Conservation (phyloP, 139 green algal species). For the Auxenochlorella protothecoides region DNA sequence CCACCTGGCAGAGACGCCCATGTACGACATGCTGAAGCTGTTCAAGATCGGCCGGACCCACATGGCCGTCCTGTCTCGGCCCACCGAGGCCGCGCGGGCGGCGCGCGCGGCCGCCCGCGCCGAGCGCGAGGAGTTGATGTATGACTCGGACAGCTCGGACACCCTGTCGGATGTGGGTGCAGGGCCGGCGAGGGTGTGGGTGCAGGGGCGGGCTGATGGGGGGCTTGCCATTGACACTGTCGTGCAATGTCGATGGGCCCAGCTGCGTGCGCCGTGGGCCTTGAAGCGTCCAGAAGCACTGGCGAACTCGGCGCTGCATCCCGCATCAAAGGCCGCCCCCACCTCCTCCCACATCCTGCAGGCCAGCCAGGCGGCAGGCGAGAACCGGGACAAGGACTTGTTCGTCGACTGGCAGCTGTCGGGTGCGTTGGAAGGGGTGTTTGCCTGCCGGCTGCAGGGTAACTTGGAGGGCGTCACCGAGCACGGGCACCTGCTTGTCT, state of each 20-base stretch:
- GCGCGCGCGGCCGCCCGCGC: too few species aligned
- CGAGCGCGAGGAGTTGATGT: too few species aligned
- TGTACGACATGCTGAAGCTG: constrained; percentile 87
- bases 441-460: too few species aligned
- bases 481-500: too few species aligned
- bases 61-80: constrained; percentile 73
- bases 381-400: not conserved
- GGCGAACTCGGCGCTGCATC: too few species aligned
- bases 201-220: not conserved
- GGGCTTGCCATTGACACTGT: too few species aligned
- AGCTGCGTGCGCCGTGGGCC: too few species aligned
- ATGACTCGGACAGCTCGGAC: not conserved
- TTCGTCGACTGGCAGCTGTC: not conserved
- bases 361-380: not conserved
- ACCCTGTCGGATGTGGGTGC: not conserved
- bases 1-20: constrained; percentile 27
- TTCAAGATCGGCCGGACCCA: constrained; percentile 81
- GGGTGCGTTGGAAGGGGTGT: too few species aligned
- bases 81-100: constrained; percentile 7
- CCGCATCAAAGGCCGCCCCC: not conserved
- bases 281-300: too few species aligned
- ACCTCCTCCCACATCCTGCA: not conserved
- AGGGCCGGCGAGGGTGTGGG: too few species aligned
- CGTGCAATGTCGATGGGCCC: too few species aligned
- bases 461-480: too few species aligned